Base-by-base conservation (phyloP, 805 yeast genomes). In the Yarrowia sp. region DNA sequence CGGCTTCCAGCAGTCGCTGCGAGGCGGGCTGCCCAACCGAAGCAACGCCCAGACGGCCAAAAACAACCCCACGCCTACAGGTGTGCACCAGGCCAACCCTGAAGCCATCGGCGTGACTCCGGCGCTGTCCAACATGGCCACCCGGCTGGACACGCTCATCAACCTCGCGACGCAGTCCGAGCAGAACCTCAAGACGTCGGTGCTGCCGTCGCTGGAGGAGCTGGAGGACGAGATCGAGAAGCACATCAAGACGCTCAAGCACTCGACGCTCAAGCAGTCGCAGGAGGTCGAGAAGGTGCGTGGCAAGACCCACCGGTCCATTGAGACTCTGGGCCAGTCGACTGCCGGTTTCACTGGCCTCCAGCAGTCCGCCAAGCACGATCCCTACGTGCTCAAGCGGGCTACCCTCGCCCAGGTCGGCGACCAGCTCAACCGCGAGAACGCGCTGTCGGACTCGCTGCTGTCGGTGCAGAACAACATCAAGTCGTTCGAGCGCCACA, bases 171-270 rank as follows among this genome's bases (percentile, higher is more conserved):
- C 68, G 5, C 82, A 82, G 53, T 76, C 81, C n/a, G 85, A 81
- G 70, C 74, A 72, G 45, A 73, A 80, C 66, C 73, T 83, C 70
- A 77, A 75, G 71, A 63, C 76, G 8, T 76, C 79, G 35, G 77
- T 83, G 12, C 65, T 82, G 12, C 86, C 87, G 8, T 82, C 79
- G 64, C 74, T 85, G 63, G 83, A 81, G 58, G 77, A 78, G 35
- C 74, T 83, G 16, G 72, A 74, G 38, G 75, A 74, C 10, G 85
- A 83, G 67, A 73, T 85, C 55, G 94, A 94, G 84, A 80, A 84
- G 74, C 90, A 91, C 72, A 87, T 78, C 75, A 82, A 82, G 73
- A 80, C 80, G 22, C 79, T 84, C 70, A 70, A 73, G 43, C 70
- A 71, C 19, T 74, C 75, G 36, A 79, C 82, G 9, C 63, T 75